A percentile compares a stretch with the other conserved stretches of the same genome.
phyloP scores from a whole-genome alignment of 2,329 filamentous ascomycete genomes.

The Lomentospora prolificans region DNA sequence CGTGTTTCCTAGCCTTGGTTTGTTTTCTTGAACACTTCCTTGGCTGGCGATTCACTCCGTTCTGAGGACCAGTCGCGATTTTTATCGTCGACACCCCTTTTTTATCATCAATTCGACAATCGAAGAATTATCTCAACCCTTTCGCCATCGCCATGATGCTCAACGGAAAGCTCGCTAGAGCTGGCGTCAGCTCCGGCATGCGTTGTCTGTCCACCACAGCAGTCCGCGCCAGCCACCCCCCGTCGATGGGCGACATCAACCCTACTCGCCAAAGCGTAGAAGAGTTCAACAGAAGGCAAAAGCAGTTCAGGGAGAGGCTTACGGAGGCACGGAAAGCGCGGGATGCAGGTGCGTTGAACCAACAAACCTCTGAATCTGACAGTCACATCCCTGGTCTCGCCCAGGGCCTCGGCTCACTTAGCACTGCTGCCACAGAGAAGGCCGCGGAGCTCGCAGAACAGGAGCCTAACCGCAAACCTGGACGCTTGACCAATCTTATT shows the following conservation, averaged over 20 bases:
- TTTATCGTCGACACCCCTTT: not conserved
- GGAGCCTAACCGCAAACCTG: constrained; percentile 55
- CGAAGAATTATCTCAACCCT: not conserved
- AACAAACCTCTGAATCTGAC: constrained; percentile 19
- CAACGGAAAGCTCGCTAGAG: constrained; percentile 22
- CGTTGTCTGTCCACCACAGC: constrained; percentile 51
- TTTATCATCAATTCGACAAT: not conserved
- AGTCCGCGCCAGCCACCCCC: constrained; percentile 36
- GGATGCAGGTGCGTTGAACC: constrained; percentile 66
- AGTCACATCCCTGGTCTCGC: constrained; percentile 10
- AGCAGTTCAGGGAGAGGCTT: constrained; percentile 75
- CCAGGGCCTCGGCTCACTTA: constrained; percentile 51
- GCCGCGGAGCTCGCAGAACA: constrained; percentile 20
- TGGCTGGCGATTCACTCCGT: constrained; percentile 1
- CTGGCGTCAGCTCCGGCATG: constrained; percentile 35
- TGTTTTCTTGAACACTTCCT: not conserved
- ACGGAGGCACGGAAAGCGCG: constrained; percentile 68
- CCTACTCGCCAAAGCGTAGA: constrained; percentile 53
- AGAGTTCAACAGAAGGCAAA: constrained; percentile 74
- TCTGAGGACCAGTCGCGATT: not conserved
- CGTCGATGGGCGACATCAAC: constrained; percentile 80
- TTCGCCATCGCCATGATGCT: not conserved
- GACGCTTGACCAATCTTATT: constrained; percentile 74
- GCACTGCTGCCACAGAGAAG: constrained; percentile 35
- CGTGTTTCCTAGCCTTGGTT: constrained; percentile 4